These are phyloP conservation scores for Tetraselmis chui DNA, from an alignment of 139 green algal species.

Conservation along the genomic window DNA sequence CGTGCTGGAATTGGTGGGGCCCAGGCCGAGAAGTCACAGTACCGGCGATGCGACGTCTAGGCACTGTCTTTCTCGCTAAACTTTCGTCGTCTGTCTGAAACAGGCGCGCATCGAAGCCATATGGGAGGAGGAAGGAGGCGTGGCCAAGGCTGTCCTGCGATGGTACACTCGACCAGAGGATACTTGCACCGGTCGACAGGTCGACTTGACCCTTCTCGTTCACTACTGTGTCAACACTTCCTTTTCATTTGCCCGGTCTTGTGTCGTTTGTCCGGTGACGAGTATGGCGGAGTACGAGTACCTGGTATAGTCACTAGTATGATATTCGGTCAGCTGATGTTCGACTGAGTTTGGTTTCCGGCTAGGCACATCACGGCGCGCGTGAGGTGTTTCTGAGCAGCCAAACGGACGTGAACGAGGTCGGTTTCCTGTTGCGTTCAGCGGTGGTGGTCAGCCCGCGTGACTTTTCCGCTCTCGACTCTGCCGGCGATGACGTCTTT, in stretches of 20 bases:
- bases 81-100: too few species aligned
- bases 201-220: too few species aligned
- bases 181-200: conserved; percentile 71
- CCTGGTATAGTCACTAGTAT: too few species aligned
- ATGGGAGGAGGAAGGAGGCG: conserved; percentile 26
- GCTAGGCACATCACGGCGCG: conserved; percentile 61
- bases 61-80: neutral
- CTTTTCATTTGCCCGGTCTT: too few species aligned
- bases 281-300: too few species aligned
- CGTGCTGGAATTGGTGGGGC: conserved; percentile 26
- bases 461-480: conserved; percentile 13
- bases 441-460: conserved; percentile 29
- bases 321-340: too few species aligned
- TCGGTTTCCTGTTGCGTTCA: conserved; percentile 25
- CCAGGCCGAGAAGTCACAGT: neutral
- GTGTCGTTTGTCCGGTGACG: too few species aligned
- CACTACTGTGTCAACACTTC: too few species aligned
- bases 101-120: conserved; percentile 38
- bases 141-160: conserved; percentile 30
- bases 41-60: too few species aligned
- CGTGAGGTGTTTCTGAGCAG: conserved; percentile 76
- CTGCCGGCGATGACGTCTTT: conserved; percentile 67
- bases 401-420: conserved; percentile 32
- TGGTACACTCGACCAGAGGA: conserved; percentile 82
- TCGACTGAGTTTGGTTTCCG: too few species aligned